These are phyloP conservation scores for Cynara cardunculus DNA, from an alignment of 129 eudicot genomes.

Conservation along the genomic window DNA sequence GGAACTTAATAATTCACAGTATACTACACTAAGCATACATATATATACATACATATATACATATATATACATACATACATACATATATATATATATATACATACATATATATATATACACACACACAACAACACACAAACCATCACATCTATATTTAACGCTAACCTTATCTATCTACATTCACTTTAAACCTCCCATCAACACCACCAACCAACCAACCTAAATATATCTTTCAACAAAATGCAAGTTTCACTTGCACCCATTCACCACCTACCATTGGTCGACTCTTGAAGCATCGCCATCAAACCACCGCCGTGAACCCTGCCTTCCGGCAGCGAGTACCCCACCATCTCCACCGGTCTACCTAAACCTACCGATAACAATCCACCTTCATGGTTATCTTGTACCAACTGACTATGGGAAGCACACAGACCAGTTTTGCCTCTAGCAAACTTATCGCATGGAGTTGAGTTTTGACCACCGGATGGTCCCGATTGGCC, in stretches of 20 bases:
- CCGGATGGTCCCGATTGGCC: conserved; percentile 36
- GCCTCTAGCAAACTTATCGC: conserved; percentile 73
- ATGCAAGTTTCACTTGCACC: conserved; percentile 30
- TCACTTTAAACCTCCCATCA: not conserved
- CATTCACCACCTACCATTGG: conserved; percentile 24
- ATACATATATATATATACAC: not conserved
- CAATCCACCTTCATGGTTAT: conserved; percentile 6
- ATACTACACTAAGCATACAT: no score
- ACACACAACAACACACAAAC: not conserved
- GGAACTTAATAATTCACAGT: not conserved
- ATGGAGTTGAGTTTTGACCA: conserved; percentile 26
- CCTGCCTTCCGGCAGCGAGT: conserved; percentile 79
- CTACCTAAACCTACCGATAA: not conserved
- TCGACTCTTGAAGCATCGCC: conserved; percentile 57
- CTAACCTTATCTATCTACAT: not conserved
- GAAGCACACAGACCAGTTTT: conserved; percentile 60
- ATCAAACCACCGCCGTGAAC: conserved; percentile 88
- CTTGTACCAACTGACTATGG: conserved; percentile 50
- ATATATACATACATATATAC: no score
- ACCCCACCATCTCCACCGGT: conserved; percentile 17
- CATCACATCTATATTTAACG: not conserved
- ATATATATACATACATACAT: no score
- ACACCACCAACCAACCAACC: not conserved
- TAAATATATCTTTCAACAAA: not conserved
- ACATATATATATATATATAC: no score